Percentiles rank a stretch among this genome's conserved stretches.
These are phyloP conservation scores for Dionaea muscipula DNA, from an alignment of 179 eudicot species.

Conservation along the genomic window DNA sequence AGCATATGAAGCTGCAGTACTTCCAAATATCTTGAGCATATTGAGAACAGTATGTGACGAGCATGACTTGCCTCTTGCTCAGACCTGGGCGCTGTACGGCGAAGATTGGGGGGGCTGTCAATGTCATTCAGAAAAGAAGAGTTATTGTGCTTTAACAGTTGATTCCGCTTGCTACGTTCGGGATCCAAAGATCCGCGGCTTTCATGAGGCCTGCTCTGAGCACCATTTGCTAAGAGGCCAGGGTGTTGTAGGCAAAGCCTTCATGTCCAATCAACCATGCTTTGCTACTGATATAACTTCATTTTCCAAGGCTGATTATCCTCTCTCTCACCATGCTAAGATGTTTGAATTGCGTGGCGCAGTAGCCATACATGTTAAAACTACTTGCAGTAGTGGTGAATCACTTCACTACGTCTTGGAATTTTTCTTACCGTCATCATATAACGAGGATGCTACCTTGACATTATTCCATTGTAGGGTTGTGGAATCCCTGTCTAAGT, in stretches of 20 bases:
- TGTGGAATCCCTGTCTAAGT: constrained; percentile 28
- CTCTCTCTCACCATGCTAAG: constrained; percentile 62
- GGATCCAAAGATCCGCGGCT: constrained; percentile 20
- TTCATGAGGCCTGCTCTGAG: constrained; percentile 38
- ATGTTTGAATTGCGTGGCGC: constrained; percentile 41
- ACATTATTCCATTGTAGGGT: constrained; percentile 21
- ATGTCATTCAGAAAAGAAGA: constrained; percentile 17
- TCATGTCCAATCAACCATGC: constrained; percentile 45
- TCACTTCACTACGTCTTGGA: constrained; percentile 44
- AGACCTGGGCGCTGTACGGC: constrained; percentile 44
- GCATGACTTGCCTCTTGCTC: constrained; percentile 38
- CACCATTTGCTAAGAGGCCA: constrained; percentile 34
- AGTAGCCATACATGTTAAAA: constrained; percentile 46
- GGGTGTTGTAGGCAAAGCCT: constrained; percentile 67
- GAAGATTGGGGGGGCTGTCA: constrained; percentile 17
- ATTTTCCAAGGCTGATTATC: constrained; percentile 52
- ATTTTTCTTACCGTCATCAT: constrained; percentile 44
- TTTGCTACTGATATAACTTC: constrained; percentile 45
- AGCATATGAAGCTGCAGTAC: constrained; percentile 15
- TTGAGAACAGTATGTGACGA: constrained; percentile 24
- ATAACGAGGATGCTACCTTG: constrained; percentile 24
- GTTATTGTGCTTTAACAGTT: constrained; percentile 25
- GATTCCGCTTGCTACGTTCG: constrained; percentile 31
- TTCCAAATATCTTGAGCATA: constrained; percentile 20
- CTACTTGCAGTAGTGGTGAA: constrained; percentile 30